Percentiles rank a stretch among this genome's conserved stretches.
phyloP scores from a whole-genome alignment of 345 rosid genomes.

The Euphorbia lathyris region DNA sequence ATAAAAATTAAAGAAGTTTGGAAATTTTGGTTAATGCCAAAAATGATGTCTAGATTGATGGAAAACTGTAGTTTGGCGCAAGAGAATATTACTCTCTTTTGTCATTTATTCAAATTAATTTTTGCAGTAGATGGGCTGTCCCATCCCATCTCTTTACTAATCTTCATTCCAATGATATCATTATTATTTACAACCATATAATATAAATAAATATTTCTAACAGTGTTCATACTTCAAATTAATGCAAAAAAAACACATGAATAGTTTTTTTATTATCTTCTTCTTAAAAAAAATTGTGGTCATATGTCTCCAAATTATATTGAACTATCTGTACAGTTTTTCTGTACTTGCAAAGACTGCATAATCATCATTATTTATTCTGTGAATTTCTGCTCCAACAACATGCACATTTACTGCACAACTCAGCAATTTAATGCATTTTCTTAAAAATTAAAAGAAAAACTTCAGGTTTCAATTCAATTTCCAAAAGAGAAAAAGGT shows the following conservation, averaged over 20 bases:
- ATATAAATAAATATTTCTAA: too few relatives aligned
- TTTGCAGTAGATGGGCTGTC: background rate
- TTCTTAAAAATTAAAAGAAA: background rate
- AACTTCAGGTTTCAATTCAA: background rate
- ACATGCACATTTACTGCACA: background rate
- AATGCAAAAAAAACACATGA: too few relatives aligned
- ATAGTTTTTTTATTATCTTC: too few relatives aligned
- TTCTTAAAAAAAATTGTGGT: too few relatives aligned
- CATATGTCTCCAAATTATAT: background rate
- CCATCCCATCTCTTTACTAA: background rate
- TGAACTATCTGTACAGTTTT: background rate
- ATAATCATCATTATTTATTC: conserved; percentile 1
- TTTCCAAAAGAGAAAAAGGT: background rate
- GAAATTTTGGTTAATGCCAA: conserved; percentile 8
- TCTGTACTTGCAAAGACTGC: conserved; percentile 1
- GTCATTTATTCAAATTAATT: background rate
- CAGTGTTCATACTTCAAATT: too few relatives aligned
- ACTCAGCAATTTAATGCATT: background rate
- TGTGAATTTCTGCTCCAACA: background rate
- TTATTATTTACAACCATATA: background rate
- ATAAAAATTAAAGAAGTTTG: background rate
- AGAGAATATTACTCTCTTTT: background rate
- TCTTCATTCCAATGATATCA: background rate
- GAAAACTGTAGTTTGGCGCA: background rate
- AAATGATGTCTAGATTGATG: background rate